Conservation (phyloP, 202 grass and related monocot genomes). For the Dendrocalamus latiflorus region DNA sequence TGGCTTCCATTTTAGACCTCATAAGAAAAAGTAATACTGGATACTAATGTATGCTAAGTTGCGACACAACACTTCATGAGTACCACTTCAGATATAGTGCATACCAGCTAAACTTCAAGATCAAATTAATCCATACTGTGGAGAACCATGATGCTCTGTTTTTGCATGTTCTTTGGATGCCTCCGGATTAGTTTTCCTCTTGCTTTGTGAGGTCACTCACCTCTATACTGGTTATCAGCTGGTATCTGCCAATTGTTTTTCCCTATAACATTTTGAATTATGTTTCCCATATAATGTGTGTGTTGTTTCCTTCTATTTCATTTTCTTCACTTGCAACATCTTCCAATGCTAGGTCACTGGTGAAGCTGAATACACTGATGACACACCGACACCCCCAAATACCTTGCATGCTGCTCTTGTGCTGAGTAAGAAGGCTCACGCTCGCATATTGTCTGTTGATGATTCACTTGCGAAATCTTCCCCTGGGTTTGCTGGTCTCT, state of each 20-base stretch:
- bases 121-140: neutral
- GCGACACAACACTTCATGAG: neutral
- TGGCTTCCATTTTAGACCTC: neutral
- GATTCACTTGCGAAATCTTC: slow-evolving; percentile 71
- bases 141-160: neutral
- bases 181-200: neutral
- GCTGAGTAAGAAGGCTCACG: slow-evolving; percentile 84
- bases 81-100: neutral
- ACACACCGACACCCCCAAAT: slow-evolving; percentile 59
- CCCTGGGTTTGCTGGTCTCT: slow-evolving; percentile 76
- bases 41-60: neutral
- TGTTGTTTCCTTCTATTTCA: neutral
- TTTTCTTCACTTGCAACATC: slow-evolving; percentile 30
- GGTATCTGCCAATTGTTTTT: neutral
- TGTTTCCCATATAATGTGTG: neutral
- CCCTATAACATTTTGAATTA: neutral
- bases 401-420: slow-evolving; percentile 82
- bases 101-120: neutral
- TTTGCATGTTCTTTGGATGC: neutral
- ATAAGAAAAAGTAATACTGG: neutral
- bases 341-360: slow-evolving; percentile 70
- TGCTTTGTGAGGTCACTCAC: neutral
- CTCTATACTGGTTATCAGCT: neutral
- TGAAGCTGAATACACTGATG: slow-evolving; percentile 88
- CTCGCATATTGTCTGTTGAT: slow-evolving; percentile 78